These are phyloP conservation scores for Tubosaeta sp. DNA, from an alignment of 768 basidiomycete species.

Conservation along the genomic window DNA sequence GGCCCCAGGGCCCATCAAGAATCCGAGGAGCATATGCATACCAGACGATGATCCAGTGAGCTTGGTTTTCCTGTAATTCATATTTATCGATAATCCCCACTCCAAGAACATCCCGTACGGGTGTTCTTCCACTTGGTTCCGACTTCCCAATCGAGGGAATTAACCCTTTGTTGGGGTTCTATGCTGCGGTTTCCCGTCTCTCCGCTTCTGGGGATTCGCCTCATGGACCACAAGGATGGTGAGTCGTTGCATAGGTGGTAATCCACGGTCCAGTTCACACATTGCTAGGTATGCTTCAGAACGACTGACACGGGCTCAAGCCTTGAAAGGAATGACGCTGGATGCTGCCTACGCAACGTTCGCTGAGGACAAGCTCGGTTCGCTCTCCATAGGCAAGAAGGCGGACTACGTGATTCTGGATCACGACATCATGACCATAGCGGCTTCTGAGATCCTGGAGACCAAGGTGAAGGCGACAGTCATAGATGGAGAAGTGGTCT, in stretches of 20 bases:
- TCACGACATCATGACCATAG: conserved; percentile 70
- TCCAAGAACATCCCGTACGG: conserved; percentile 45
- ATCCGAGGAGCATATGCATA: conserved; percentile 91
- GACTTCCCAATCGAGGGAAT: conserved; percentile 94
- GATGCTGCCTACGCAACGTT: conserved; percentile 89
- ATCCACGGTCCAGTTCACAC: neutral
- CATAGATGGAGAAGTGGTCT: conserved; percentile 67
- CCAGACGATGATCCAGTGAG: conserved; percentile 67
- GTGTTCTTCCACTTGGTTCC: conserved; percentile 75
- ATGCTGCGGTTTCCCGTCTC: conserved; percentile 79
- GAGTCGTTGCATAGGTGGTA: conserved; percentile 13
- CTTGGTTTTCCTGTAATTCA: neutral
- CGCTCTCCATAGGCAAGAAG: conserved; percentile 69
- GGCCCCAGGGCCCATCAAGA: conserved; percentile 63
- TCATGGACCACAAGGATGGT: conserved; percentile 84
- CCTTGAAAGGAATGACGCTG: conserved; percentile 86
- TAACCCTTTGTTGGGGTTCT: conserved; percentile 86
- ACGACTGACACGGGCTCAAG: conserved; percentile 70
- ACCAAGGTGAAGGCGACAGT: conserved; percentile 70
- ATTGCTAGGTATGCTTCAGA: conserved; percentile 67
- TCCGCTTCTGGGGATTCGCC: conserved; percentile 70
- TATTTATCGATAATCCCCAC: no score
- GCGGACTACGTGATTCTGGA: conserved; percentile 88
- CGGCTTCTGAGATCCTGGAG: conserved; percentile 54
- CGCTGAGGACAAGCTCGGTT: conserved; percentile 65